Conservation (phyloP, 1,139 yeast species). For the Meyerozyma sp. region DNA sequence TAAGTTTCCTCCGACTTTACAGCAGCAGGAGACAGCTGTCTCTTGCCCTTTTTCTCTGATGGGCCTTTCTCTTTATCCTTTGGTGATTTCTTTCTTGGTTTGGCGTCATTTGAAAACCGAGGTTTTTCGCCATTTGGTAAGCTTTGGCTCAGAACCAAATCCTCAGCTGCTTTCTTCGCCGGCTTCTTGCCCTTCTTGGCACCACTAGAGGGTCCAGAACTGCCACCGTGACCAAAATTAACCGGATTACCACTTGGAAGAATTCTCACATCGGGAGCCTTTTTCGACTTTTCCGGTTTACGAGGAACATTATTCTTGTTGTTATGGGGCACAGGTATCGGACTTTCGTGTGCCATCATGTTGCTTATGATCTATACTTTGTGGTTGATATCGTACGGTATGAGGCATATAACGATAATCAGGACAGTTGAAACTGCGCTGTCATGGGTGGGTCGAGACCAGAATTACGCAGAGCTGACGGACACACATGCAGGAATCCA, state of each 20-base stretch:
- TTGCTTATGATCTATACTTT: not conserved
- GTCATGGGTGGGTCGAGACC: not conserved
- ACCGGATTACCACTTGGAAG: slow-evolving; percentile 42
- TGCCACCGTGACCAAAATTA: slow-evolving; percentile 28
- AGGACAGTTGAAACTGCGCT: not conserved
- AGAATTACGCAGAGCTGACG: not conserved
- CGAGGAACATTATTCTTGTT: too few species aligned
- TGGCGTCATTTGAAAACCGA: slow-evolving; percentile 9
- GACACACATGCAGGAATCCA: too few species aligned
- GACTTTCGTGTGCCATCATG: slow-evolving; percentile 2
- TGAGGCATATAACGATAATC: not conserved
- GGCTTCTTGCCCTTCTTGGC: slow-evolving; percentile 5
- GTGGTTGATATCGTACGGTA: not conserved
- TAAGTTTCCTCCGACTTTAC: slow-evolving; percentile 28
- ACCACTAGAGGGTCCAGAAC: slow-evolving; percentile 2
- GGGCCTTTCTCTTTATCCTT: slow-evolving; percentile 3
- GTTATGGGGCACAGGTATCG: not conserved
- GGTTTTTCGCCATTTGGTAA: slow-evolving; percentile 19
- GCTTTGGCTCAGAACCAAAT: slow-evolving; percentile 3
- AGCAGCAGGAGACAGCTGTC: slow-evolving; percentile 7
- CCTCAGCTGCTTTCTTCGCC: slow-evolving; percentile 7
- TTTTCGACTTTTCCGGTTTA: not conserved
- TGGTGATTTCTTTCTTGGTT: slow-evolving; percentile 10
- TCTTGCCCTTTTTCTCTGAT: slow-evolving; percentile 10
- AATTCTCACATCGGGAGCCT: slow-evolving; percentile 14